Percentiles rank a stretch among this genome's conserved stretches.
phyloP scores from a whole-genome alignment of 1,284 basidiomycete species.

The Coniophora puteana region DNA sequence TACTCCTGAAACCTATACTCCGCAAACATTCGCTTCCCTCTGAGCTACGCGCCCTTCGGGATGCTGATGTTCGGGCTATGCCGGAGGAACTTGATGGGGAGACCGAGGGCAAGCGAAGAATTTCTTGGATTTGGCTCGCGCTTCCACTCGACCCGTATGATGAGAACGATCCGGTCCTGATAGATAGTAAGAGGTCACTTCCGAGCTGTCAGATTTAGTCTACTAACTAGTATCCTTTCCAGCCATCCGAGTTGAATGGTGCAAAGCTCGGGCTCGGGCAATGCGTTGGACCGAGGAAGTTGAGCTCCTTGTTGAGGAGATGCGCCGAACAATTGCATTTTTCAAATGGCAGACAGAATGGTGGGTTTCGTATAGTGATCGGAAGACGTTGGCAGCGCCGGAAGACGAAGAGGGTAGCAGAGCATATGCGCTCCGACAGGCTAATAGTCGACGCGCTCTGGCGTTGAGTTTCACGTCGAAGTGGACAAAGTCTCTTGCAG shows the following conservation, averaged over 20 bases:
- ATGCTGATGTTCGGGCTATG: neutral
- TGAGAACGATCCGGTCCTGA: neutral
- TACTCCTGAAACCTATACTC: neutral
- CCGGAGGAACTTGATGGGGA: neutral
- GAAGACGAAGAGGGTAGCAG: neutral
- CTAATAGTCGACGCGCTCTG: neutral
- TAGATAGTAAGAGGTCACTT: neutral
- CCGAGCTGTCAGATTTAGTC: neutral
- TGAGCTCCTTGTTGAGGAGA: neutral
- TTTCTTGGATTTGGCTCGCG: neutral
- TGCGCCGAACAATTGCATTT: neutral
- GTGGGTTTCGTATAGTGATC: neutral
- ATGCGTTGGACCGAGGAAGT: conserved; percentile 1
- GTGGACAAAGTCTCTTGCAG: neutral
- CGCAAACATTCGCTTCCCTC: neutral
- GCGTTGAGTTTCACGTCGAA: neutral
- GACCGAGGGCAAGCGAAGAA: neutral
- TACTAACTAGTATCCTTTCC: neutral
- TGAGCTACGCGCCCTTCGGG: neutral
- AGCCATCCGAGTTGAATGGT: neutral
- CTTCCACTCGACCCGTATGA: neutral
- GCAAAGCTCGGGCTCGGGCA: neutral
- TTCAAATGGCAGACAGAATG: conserved; percentile 1
- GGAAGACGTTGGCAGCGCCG: neutral
- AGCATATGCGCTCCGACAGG: conserved; percentile 3